Base-by-base conservation (phyloP, 1,139 yeast species). In the Ashbya aceris region DNA sequence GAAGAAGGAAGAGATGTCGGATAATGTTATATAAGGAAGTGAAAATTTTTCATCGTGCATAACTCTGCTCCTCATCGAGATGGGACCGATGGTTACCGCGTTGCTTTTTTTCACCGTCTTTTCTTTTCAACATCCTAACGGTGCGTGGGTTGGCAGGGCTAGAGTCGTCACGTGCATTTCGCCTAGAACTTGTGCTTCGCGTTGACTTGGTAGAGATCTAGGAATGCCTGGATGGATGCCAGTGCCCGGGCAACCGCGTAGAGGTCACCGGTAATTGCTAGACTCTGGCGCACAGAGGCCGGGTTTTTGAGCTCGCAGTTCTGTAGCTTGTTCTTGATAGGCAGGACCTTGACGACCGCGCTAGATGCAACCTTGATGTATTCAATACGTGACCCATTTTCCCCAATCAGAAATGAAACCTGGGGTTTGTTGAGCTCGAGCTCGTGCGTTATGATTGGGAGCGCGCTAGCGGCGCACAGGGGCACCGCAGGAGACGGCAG, bases 391-490 rank as follows among this genome's bases (percentile, higher is more conserved):
- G 44, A 20, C 1, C 69, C 69, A 10, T 48, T 46, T 11, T 46
- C 51, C 1, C 69, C 69, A 30, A 66, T 64, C 13, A 65, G 46
- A 35, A 52, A 61, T 1, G 65, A 55, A 1, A 64, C 60, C 39
- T 64, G 62, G 9, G 44, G 45, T 38, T 58, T 56, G 11, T 49
- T 58, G 13, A 64, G 42, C 13, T 46, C 44, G 1, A 64, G 39
- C 27, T 46, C 37, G 6, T 34, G 29, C 11, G 37, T 34, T n/a
- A 34, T 13, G 4, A 7, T 29, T n/a, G 11, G 13, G 6, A 12
- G 31, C 5, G 13, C 31, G 5, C 3, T 3, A 5, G 31, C 13
- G 31, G 13, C 13, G 6, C 7, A 6, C 23, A 17, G 11, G 3
- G 11, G 31, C 11, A 7, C 31, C 4, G 7, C 13, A 29, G 31